Evolutionary conservation across 2,329 filamentous ascomycete genomes (phyloP).

Genomic region (Pseudogymnoascus sp.): DNA sequence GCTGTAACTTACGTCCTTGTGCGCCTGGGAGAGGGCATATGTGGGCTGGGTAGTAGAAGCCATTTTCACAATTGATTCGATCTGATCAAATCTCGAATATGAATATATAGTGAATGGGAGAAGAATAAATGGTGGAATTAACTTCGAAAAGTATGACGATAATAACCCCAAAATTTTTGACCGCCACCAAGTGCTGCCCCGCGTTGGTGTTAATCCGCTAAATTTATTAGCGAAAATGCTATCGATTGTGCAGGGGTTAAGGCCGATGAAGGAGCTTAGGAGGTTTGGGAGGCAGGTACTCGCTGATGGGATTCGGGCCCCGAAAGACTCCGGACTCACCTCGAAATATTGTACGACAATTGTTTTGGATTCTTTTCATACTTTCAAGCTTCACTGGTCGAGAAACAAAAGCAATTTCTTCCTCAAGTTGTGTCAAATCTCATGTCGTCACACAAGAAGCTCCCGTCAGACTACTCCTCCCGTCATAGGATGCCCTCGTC

Average conservation of each 20-base stretch:
- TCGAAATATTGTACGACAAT: neutral
- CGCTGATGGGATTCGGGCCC: neutral
- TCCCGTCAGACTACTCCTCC: neutral
- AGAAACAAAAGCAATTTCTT: neutral
- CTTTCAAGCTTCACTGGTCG: neutral
- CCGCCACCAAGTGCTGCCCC: conserved; percentile 3
- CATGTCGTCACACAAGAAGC: neutral
- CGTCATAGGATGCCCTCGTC: neutral
- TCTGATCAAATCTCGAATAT: neutral
- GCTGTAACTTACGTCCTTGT: conserved; percentile 49
- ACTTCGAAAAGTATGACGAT: neutral
- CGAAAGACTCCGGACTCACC: neutral
- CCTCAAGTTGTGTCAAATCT: neutral
- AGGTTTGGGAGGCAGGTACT: neutral
- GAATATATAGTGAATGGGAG: neutral
- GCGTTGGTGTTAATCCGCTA: conserved; percentile 4
- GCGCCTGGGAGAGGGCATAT: conserved; percentile 58
- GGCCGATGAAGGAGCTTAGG: neutral
- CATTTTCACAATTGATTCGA: conserved; percentile 3
- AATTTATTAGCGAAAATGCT: conserved; percentile 3
- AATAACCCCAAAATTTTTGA: conserved; percentile 6
- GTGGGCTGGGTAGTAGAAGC: conserved; percentile 24
- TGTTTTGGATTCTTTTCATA: neutral
- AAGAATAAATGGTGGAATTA: neutral
- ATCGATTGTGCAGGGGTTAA: neutral